Evolutionary conservation across 2,329 filamentous ascomycete genomes (phyloP).

Genomic region (Exophiala sideris): DNA sequence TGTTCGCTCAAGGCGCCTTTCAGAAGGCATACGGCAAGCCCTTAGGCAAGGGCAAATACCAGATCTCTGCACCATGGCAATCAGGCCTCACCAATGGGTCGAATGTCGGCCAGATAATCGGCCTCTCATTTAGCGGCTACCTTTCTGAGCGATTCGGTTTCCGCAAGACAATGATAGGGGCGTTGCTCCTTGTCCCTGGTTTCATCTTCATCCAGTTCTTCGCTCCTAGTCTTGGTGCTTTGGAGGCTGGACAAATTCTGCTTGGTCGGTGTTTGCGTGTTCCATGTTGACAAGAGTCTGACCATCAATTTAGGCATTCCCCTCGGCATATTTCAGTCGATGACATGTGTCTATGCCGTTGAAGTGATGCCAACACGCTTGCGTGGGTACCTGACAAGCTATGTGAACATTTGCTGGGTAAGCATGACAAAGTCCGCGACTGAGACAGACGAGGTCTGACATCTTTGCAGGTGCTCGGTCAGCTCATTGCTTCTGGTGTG

Average conservation of each 20-base stretch:
- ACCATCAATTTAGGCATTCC: constrained; percentile 40
- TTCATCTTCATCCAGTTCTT: constrained; percentile 53
- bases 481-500: constrained; percentile 42
- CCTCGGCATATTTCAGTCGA: constrained; percentile 46
- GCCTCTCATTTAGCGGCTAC: constrained; percentile 32
- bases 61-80: constrained; percentile 33
- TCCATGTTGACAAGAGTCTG: too few species aligned
- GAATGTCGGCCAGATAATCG: constrained; percentile 29
- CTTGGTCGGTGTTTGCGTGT: constrained; percentile 7
- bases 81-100: constrained; percentile 30
- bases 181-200: constrained; percentile 40
- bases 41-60: constrained; percentile 24
- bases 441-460: too few species aligned
- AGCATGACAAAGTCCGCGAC: constrained; percentile 32
- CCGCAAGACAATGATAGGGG: constrained; percentile 43
- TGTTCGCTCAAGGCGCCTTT: constrained; percentile 54
- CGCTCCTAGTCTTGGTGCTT: constrained; percentile 41
- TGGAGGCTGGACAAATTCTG: constrained; percentile 47
- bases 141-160: constrained; percentile 38
- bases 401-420: constrained; percentile 58
- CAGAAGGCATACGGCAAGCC: constrained; percentile 42
- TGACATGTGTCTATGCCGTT: constrained; percentile 61
- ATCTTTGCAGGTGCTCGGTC: constrained; percentile 49
- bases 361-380: constrained; percentile 61
- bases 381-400: constrained; percentile 56